Evolutionary conservation across 2,329 filamentous ascomycete species (phyloP), one percentile per base, ranked within the genome.

Genomic region (Hortaea sp.): DNA sequence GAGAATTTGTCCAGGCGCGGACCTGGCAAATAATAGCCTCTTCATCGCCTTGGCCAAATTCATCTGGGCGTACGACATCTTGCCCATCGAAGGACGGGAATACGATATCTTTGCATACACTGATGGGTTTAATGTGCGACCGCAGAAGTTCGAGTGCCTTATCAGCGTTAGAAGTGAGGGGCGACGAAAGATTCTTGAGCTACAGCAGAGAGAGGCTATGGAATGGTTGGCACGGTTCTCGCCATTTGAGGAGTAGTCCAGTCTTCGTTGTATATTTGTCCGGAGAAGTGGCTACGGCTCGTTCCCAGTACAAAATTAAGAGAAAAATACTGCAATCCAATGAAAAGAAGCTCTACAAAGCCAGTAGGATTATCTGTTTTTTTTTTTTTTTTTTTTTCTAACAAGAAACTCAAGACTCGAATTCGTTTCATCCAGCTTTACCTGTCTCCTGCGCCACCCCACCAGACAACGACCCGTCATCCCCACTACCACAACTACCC

Each of bases 1-100:
- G 6, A 62, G 73, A 5, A 66, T 69, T 12, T 75, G 73, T 50
- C 64, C 66, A 3, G 72, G 73, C 0, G 69, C 75, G 53, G 73
- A 78, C 42, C 64, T 79, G 1, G 55, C 73, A 0, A 69, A 72
- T 37, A 70, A 73, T 0, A 75, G 68, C 0, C 64, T 78, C 27
- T 67, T 58, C 53, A 58, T 63, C 41, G 62, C 62, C 7, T 37
- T 64, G 7, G 57, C 57, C 5, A 57, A 57, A 12, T 28, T 67
- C 12, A 50, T 81, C 0, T 81, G 77, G 77, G 62, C 59, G 1
- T 66, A 63, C 43, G 59, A 68, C 35, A 61, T 69, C 29, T 10
- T 45, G 46, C 57, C 61, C 0, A 49, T 56, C 4, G 52, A 61
- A 30, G 65, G 62, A 3, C 41, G 53, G n/a, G 39, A 42, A 37